Evolutionary conservation across 164 flowering plant genomes (phyloP).

Genomic region (Malania oleifera): DNA sequence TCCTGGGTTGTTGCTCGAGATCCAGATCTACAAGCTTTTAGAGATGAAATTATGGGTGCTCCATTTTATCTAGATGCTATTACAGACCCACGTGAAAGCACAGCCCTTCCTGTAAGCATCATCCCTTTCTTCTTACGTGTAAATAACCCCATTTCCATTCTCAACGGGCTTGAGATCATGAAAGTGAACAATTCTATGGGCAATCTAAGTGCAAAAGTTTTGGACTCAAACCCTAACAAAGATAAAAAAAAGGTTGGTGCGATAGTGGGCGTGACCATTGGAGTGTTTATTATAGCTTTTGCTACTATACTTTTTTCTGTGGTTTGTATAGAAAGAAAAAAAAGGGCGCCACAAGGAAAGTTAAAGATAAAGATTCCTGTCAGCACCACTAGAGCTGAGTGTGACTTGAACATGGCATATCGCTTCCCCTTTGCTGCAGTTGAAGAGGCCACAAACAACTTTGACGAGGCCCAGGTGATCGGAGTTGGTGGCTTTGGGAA

Average conservation of each 20-base stretch:
- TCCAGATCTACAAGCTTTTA: constrained; percentile 37
- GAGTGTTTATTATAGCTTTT: constrained; percentile 22
- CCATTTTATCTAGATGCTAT: constrained; percentile 54
- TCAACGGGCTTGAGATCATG: constrained; percentile 71
- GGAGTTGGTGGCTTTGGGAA: constrained; percentile 91
- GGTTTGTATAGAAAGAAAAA: constrained; percentile 21
- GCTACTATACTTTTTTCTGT: constrained; percentile 28
- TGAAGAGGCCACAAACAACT: constrained; percentile 69
- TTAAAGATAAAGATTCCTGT: constrained; percentile 52
- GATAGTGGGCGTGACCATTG: constrained; percentile 37
- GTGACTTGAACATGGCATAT: constrained; percentile 36
- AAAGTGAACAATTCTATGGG: constrained; percentile 45
- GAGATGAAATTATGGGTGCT: constrained; percentile 29
- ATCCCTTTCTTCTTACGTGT: constrained; percentile 29
- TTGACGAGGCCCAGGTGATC: constrained; percentile 72
- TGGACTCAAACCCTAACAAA: constrained; percentile 22
- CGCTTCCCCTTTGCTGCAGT: constrained; percentile 58
- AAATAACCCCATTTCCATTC: constrained; percentile 42
- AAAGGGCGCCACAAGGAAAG: constrained; percentile 19
- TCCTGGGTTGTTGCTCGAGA: constrained; percentile 24
- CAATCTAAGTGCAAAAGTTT: constrained; percentile 27
- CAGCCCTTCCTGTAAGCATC: constrained; percentile 37
- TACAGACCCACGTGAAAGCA: constrained; percentile 10
- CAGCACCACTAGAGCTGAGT: too few species aligned
- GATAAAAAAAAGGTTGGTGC: constrained; percentile 32